Conservation (phyloP, 306 rosid species). For the Vicia villosa region DNA sequence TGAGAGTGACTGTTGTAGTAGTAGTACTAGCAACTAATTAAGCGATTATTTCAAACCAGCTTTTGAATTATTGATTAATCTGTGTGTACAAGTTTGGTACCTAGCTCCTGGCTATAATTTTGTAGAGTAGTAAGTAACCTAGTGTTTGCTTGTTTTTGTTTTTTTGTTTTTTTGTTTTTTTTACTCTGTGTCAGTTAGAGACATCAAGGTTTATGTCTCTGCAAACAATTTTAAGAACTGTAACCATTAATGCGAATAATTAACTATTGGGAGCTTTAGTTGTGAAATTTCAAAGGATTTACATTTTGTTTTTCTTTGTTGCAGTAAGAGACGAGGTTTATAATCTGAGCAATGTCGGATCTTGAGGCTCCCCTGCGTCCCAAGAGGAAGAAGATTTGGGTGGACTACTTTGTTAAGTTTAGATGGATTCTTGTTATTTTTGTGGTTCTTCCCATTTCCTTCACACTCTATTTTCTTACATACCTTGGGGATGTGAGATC, state of each 20-base stretch:
- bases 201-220: neutral
- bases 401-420: constrained; percentile 77
- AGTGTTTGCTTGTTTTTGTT: neutral
- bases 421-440: constrained; percentile 92
- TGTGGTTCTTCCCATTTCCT: constrained; percentile 92
- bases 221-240: neutral
- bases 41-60: neutral
- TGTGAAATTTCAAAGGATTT: neutral
- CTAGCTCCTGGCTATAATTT: neutral
- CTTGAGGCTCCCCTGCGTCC: constrained; percentile 84
- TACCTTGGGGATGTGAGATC: constrained; percentile 90
- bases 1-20: constrained; percentile 1
- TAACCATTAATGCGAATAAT: neutral
- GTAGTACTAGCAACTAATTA: neutral
- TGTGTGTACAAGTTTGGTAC: neutral
- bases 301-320: neutral
- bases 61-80: neutral
- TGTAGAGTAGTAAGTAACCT: neutral
- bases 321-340: constrained; percentile 17
- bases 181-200: too few relatives aligned
- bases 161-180: too few relatives aligned
- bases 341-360: constrained; percentile 65
- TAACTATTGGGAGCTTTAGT: neutral
- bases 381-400: constrained; percentile 88
- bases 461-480: constrained; percentile 75